phyloP scores from a whole-genome alignment of 257 asterid genomes.

The Solanum clarkiae region DNA sequence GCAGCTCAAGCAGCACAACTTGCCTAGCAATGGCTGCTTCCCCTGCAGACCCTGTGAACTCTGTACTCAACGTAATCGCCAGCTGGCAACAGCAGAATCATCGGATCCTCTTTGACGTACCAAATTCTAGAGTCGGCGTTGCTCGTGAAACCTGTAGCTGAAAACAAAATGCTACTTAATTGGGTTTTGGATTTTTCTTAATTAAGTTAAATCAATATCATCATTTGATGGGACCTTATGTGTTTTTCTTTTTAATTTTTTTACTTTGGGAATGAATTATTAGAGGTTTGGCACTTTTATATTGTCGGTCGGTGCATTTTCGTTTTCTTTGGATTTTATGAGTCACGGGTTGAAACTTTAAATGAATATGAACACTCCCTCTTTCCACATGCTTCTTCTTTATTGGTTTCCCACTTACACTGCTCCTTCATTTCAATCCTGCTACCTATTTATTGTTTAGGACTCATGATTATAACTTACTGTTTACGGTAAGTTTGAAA shows the following conservation, averaged over 20 bases:
- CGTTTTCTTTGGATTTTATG: background rate
- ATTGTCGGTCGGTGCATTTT: background rate
- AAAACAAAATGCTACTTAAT: background rate
- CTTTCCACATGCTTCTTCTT: background rate
- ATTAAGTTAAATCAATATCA: background rate
- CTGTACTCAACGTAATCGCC: constrained; percentile 58
- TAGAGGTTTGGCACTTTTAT: background rate
- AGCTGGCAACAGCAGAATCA: constrained; percentile 80
- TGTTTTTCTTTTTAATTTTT: background rate
- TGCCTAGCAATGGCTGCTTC: constrained; percentile 75
- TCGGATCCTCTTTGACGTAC: constrained; percentile 48
- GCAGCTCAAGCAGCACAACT: constrained; percentile 35
- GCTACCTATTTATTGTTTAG: no score
- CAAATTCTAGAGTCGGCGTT: constrained; percentile 48
- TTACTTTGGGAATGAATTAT: background rate
- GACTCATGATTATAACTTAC: no score
- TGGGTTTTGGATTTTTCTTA: background rate
- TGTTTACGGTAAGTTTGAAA: no score
- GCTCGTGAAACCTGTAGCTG: constrained; percentile 58
- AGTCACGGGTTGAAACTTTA: background rate
- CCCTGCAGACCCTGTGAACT: constrained; percentile 29
- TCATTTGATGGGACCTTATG: background rate
- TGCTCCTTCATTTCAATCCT: no score
- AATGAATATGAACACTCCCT: background rate
- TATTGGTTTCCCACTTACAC: background rate